Percentiles rank a stretch among this genome's conserved stretches.
These are phyloP conservation scores for Acanthamoeba royreba DNA, from an alignment of 208 protist genomes.

Conservation along the genomic window DNA sequence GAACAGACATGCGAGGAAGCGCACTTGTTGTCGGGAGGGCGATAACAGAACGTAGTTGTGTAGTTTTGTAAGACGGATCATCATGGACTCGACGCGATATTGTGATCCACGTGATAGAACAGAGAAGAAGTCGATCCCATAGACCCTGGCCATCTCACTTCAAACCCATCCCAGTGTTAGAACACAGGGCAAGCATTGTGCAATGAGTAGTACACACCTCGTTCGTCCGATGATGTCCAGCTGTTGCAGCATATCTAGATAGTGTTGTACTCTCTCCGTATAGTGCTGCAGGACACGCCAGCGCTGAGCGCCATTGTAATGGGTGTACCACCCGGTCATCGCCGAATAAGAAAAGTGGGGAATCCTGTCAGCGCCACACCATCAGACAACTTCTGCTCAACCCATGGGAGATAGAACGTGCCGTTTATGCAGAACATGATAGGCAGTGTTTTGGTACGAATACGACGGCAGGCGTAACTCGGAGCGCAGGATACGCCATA, in stretches of 20 bases:
- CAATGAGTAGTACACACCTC: background rate
- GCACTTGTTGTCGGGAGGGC: conserved; percentile 67
- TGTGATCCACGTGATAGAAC: conserved; percentile 82
- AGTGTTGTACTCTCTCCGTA: background rate
- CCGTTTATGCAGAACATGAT: conserved; percentile 69
- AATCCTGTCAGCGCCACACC: conserved; percentile 29
- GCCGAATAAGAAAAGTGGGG: conserved; percentile 47
- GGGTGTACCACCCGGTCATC: conserved; percentile 65
- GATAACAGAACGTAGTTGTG: conserved; percentile 78
- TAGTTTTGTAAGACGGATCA: conserved; percentile 78
- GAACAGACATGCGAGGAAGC: background rate
- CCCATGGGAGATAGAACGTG: no score
- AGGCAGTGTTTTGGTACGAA: conserved; percentile 69
- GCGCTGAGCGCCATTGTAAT: background rate
- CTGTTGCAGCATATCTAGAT: conserved; percentile 68
- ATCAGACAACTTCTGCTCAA: no score
- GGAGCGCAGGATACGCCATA: conserved; percentile 77
- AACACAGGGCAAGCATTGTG: background rate
- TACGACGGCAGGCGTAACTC: conserved; percentile 78
- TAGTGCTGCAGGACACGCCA: conserved; percentile 63
- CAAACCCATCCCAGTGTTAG: conserved; percentile 14
- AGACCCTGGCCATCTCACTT: conserved; percentile 80
- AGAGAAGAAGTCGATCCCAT: conserved; percentile 80
- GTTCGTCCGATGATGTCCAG: conserved; percentile 79
- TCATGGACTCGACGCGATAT: conserved; percentile 81